phyloP scores from a whole-genome alignment of 495 filamentous ascomycete species.

The Cetradonia linearis region DNA sequence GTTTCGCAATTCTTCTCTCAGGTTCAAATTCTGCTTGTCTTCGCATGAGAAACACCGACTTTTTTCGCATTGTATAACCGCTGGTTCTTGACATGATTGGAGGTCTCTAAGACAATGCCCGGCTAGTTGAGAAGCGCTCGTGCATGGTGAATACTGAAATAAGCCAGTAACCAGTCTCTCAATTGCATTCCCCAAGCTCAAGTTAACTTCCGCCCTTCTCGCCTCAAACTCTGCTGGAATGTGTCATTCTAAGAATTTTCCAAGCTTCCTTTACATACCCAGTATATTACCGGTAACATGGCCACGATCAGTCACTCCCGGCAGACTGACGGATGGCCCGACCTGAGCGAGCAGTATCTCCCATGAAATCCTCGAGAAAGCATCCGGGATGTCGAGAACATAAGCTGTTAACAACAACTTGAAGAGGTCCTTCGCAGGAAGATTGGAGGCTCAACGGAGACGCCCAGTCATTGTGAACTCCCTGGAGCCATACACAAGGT shows the following conservation, averaged over 20 bases:
- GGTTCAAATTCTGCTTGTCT: no score
- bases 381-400: not conserved
- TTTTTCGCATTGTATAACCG: no score
- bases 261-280: constrained; percentile 10
- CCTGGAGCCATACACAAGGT: no score
- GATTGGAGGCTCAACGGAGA: no score
- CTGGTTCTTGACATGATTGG: no score
- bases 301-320: not conserved
- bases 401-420: constrained; percentile 22
- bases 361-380: not conserved
- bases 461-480: not conserved
- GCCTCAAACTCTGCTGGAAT: constrained; percentile 8
- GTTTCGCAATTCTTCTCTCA: no score
- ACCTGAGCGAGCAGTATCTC: not conserved
- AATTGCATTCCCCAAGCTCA: constrained; percentile 3
- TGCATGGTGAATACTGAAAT: constrained; percentile 5
- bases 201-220: constrained; percentile 3
- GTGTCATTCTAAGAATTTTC: not conserved
- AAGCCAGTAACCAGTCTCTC: not conserved
- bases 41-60: no score
- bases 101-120: no score
- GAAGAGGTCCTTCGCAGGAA: no score
- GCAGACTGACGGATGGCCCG: not conserved
- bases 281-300: constrained; percentile 5
- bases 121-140: constrained; percentile 5